Conservation (phyloP, 345 rosid species). For the Salix caprea region DNA sequence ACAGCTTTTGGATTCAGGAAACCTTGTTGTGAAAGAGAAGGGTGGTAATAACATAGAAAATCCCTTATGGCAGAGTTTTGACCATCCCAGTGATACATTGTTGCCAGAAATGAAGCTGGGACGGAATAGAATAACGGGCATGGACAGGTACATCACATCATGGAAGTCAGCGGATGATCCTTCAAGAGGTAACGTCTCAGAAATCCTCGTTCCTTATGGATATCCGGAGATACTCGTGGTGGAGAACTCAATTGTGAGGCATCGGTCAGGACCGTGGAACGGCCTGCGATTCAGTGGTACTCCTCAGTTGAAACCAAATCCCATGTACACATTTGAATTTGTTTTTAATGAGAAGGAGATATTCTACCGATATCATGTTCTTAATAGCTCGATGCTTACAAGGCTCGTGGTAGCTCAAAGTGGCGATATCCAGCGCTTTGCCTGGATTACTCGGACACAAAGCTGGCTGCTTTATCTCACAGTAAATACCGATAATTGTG, state of each 20-base stretch:
- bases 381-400: not conserved
- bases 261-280: conserved; percentile 36
- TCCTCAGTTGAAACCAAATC: not conserved
- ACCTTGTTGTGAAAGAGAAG: too few species aligned
- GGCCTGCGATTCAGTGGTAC: conserved; percentile 21
- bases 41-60: too few species aligned
- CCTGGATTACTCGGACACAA: not conserved
- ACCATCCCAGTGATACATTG: not conserved
- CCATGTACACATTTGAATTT: not conserved
- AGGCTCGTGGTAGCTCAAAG: not conserved
- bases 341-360: not conserved
- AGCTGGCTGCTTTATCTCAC: not conserved
- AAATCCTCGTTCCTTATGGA: conserved; percentile 12
- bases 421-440: not conserved
- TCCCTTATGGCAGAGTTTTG: not conserved
- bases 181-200: conserved; percentile 26
- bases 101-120: not conserved
- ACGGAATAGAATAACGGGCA: not conserved
- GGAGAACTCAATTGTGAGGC: conserved; percentile 9
- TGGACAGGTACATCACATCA: conserved; percentile 18
- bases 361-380: not conserved
- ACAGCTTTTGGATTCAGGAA: too few species aligned
- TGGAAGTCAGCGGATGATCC: conserved; percentile 38
- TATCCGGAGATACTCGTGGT: conserved; percentile 22
- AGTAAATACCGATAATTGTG: not conserved